Evolutionary conservation across 2,329 filamentous ascomycete genomes (phyloP).

Genomic region (Ascochyta clinopodiicola): DNA sequence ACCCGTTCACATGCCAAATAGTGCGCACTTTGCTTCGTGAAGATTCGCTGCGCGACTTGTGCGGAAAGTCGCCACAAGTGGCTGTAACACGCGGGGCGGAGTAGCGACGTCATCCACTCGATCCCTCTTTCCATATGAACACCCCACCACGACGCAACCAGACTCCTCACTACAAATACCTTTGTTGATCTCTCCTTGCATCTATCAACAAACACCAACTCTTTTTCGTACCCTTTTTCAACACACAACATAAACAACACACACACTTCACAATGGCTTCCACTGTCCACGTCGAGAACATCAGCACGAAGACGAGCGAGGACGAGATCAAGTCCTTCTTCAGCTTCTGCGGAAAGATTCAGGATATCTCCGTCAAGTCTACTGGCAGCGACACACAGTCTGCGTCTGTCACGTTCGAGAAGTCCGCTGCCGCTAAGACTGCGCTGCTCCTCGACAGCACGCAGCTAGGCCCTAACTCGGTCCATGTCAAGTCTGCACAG

Average conservation of each 20-base stretch:
- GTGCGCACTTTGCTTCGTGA: slow-evolving; percentile 21
- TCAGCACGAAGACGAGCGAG: slow-evolving; percentile 80
- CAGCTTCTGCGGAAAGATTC: slow-evolving; percentile 95
- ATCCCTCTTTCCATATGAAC: slow-evolving; percentile 14
- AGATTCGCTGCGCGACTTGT: slow-evolving; percentile 28
- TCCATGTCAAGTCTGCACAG: slow-evolving; percentile 78
- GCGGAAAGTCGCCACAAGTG: slow-evolving; percentile 20
- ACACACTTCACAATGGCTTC: slow-evolving; percentile 54
- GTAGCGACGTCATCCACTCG: slow-evolving; percentile 10
- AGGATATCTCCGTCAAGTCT: slow-evolving; percentile 76
- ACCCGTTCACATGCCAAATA: slow-evolving; percentile 14
- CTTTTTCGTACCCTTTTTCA: slow-evolving; percentile 11
- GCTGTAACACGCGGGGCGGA: slow-evolving; percentile 12
- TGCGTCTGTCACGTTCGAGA: slow-evolving; percentile 95
- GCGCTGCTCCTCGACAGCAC: slow-evolving; percentile 97
- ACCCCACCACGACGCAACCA: slow-evolving; percentile 15
- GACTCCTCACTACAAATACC: neutral
- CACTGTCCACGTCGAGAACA: slow-evolving; percentile 89
- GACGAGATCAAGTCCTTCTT: slow-evolving; percentile 97
- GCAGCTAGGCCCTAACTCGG: slow-evolving; percentile 77
- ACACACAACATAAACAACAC: slow-evolving; percentile 18
- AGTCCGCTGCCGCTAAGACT: slow-evolving; percentile 94
- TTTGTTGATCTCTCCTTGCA: neutral
- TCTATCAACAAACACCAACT: neutral
- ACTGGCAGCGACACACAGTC: slow-evolving; percentile 71